Conservation (phyloP, 495 filamentous ascomycete genomes). For the Neurospora sp. region DNA sequence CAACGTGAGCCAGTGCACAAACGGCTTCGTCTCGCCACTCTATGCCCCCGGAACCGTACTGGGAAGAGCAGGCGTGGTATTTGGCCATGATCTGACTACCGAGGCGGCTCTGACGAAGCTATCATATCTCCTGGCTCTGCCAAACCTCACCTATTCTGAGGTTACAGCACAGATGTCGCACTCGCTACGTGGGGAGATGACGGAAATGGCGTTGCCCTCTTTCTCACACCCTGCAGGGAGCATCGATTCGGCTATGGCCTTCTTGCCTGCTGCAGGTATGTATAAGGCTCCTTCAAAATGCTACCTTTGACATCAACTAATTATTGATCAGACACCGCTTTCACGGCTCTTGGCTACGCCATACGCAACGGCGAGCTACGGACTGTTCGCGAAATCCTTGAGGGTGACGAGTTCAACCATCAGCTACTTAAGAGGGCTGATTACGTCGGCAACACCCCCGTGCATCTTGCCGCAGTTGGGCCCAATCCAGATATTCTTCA, state of each 20-base stretch:
- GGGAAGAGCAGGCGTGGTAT: conserved; percentile 81
- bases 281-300: not conserved
- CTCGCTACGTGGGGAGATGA: conserved; percentile 79
- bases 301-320: conserved; percentile 24
- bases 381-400: conserved; percentile 55
- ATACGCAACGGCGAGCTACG: conserved; percentile 63
- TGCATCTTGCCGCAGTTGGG: conserved; percentile 48
- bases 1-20: conserved; percentile 87
- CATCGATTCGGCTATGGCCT: conserved; percentile 21
- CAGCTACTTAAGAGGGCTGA: conserved; percentile 70
- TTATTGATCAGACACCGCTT: conserved; percentile 31
- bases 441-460: conserved; percentile 84
- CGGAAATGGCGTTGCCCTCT: conserved; percentile 49
- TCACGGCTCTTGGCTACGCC: conserved; percentile 73
- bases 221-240: conserved; percentile 65
- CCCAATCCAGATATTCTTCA: conserved; percentile 48
- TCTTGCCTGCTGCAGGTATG: conserved; percentile 24
- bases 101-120: conserved; percentile 93
- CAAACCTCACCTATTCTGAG: conserved; percentile 48
- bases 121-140: conserved; percentile 70
- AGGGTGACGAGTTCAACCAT: conserved; percentile 43
- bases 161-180: conserved; percentile 63
- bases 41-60: conserved; percentile 87
- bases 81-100: conserved; percentile 86
- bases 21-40: conserved; percentile 77